Percentiles rank a stretch among this genome's conserved stretches.
These are phyloP conservation scores for Nicotiana rustica DNA, from an alignment of 305 asterid genomes.

Conservation along the genomic window DNA sequence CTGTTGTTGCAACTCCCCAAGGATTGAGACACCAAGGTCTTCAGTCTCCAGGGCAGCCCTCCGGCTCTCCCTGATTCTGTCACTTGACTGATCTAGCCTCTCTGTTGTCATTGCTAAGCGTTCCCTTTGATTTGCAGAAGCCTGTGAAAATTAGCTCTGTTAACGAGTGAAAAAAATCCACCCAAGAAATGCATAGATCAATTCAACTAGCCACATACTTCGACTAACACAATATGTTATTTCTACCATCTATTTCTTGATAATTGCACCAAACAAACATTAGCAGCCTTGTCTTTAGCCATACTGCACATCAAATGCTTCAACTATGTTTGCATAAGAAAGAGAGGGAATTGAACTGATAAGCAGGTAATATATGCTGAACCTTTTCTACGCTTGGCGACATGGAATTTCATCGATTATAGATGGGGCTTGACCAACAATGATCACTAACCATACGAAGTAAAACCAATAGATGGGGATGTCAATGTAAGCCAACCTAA, in stretches of 20 bases:
- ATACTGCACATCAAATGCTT: background rate
- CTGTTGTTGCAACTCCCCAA: constrained; percentile 87
- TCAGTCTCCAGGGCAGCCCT: constrained; percentile 89
- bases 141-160: constrained; percentile 50
- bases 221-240: background rate
- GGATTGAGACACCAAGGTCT: constrained; percentile 87
- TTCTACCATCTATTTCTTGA: background rate
- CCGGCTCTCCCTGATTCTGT: constrained; percentile 75
- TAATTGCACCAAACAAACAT: background rate
- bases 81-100: constrained; percentile 80
- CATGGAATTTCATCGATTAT: background rate
- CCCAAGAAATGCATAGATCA: background rate
- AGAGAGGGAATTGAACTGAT: constrained; percentile 23
- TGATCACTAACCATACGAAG: background rate
- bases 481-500: constrained; percentile 1
- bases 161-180: background rate
- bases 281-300: background rate
- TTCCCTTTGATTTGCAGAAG: constrained; percentile 81
- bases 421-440: constrained; percentile 8
- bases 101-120: constrained; percentile 81
- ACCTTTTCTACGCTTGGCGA: background rate
- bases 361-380: background rate
- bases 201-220: constrained; percentile 7
- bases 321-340: background rate
- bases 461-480: background rate